A percentile compares a stretch with the other conserved stretches of the same genome.
Evolutionary conservation across 345 rosid genomes (phyloP).

Genomic region (Citrus cavaleriei): DNA sequence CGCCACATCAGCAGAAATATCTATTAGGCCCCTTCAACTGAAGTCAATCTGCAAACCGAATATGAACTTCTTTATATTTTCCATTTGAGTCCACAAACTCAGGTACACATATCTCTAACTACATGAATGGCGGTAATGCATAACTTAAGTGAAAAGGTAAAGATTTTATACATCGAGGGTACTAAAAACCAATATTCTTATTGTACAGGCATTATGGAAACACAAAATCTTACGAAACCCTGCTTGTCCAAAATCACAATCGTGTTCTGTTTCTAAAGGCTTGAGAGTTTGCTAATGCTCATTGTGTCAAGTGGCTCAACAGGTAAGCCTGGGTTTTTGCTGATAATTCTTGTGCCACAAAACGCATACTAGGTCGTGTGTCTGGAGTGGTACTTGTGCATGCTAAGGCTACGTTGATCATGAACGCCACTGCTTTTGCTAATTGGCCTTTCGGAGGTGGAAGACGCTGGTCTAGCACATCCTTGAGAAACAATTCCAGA

Average conservation of each 20-base stretch:
- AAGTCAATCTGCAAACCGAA: no score
- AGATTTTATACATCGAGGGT: not conserved
- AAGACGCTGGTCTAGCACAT: slow-evolving; percentile 49
- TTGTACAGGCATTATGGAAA: not conserved
- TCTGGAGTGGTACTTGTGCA: slow-evolving; percentile 38
- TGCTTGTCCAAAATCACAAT: not conserved
- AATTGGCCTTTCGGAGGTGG: slow-evolving; percentile 36
- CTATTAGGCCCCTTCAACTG: no score
- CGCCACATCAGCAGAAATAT: no score
- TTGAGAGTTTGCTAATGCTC: slow-evolving; percentile 28
- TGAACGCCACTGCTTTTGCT: slow-evolving; percentile 43
- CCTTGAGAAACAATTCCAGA: slow-evolving; percentile 30
- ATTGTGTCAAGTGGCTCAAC: slow-evolving; percentile 27
- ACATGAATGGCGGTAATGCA: not conserved
- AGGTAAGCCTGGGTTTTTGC: slow-evolving; percentile 30
- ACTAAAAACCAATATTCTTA: no score
- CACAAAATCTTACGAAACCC: not conserved
- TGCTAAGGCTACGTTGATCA: slow-evolving; percentile 37
- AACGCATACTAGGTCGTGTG: slow-evolving; percentile 51
- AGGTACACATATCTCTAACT: not conserved
- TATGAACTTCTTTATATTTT: no score
- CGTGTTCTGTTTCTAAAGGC: slow-evolving; percentile 18
- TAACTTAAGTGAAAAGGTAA: not conserved
- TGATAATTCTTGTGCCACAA: slow-evolving; percentile 55
- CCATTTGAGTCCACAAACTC: no score